Evolutionary conservation across 148 eudicot species (phyloP).

Genomic region (Chenopodium berlandieri): DNA sequence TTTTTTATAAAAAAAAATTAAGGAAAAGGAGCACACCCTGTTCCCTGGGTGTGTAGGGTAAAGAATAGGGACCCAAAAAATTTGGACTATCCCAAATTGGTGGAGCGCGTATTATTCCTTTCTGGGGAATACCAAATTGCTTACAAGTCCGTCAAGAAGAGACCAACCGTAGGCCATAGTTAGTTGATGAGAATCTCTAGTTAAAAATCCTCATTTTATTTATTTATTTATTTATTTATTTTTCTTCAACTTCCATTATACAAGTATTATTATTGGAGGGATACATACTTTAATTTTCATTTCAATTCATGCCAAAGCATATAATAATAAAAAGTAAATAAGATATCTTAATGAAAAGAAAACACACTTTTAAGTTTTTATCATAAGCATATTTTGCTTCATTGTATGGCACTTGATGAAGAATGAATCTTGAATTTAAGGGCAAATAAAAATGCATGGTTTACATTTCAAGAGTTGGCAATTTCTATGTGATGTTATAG

Average conservation of each 20-base stretch:
- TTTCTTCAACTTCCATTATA: no score
- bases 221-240: no score
- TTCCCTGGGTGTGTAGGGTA: not conserved
- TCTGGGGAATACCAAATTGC: slow-evolving; percentile 17
- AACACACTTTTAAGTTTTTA: not conserved
- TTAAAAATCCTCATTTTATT: not conserved
- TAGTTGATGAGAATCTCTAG: slow-evolving; percentile 25
- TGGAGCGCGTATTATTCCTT: slow-evolving; percentile 28
- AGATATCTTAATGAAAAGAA: slow-evolving; percentile 20
- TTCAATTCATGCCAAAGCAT: slow-evolving; percentile 17
- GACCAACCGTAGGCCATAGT: slow-evolving; percentile 20
- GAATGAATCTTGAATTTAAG: slow-evolving; percentile 4
- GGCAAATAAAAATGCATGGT: not conserved
- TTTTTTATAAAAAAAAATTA: not conserved
- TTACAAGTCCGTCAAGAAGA: slow-evolving; percentile 11
- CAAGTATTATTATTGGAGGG: not conserved
- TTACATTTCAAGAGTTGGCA: not conserved
- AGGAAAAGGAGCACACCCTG: not conserved
- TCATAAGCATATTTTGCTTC: slow-evolving; percentile 17
- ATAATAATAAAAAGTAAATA: not conserved
- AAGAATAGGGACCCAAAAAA: slow-evolving; percentile 7
- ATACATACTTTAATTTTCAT: not conserved
- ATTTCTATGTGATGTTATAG: not conserved
- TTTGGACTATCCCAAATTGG: slow-evolving; percentile 31
- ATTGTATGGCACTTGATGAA: not conserved